Base-by-base conservation (phyloP, 441 rosid species). In the Populus hybrid region DNA sequence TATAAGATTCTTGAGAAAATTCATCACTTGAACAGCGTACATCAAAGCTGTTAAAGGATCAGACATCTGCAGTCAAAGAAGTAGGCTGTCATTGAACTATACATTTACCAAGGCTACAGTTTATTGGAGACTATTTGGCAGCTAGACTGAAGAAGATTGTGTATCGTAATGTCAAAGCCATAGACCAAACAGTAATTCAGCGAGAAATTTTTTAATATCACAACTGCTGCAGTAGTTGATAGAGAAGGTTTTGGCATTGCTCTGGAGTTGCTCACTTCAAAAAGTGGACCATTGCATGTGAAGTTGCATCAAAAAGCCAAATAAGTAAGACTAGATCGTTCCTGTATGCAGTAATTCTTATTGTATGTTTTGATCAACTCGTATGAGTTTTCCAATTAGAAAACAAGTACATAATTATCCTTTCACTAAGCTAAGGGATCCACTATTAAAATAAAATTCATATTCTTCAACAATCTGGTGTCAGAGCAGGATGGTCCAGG, bases 21-120 rank as follows among this genome's bases (percentile, higher is more conserved):
- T 89, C 95, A 93, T 93, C 85, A 94, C 96, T 84, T 92, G 96
- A 78, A 94, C 98, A 1, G 92, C 93, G 70, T 91, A 91, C 97
- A 92, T 89, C 77, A 94, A 77, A 67, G 97, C 96, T 29, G 90
- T 90, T 73, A 94, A 87, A 31, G 97, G 97, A 83, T 94, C 97
- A 31, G 89, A 90, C 98, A 94, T 94, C 97, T 94, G 86, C 86
- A 83, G 76, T 24, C 23, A 77, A 42, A 68, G 24, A 9, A 40
- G 16, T 14, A 36, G 36, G 66, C 40, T 14, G 33, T 56, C 9
- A 69, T 14, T 77, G 12, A n/a, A 38, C 28, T 12, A 31, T 16
- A 69, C 81, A 80, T 69, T 79, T 85, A 21, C 89, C 89, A 64
- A 40, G 50, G 29, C 28, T 68, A 10, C 40, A 63, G 16, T 73